Conservation (phyloP, 495 filamentous ascomycete species). For the Hyaloscypha finlandica region DNA sequence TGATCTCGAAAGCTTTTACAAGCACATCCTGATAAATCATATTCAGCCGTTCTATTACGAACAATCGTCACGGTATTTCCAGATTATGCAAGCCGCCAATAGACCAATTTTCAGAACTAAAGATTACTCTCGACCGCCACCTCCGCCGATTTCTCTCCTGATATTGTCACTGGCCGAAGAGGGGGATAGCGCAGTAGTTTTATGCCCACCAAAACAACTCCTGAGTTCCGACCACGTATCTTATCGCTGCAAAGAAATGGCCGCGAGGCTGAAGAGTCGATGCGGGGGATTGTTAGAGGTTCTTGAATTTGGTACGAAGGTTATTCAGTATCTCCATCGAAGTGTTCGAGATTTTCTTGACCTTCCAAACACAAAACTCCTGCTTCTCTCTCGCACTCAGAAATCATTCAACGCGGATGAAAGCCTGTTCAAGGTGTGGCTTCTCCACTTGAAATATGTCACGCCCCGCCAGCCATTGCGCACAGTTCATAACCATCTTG, state of each 20-base stretch:
- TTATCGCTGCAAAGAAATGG: not conserved
- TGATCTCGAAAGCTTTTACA: conserved; percentile 13
- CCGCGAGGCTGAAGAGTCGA: not conserved
- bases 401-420: too few species aligned
- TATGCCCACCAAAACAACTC: not conserved
- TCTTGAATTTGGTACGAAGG: not conserved
- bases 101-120: not conserved
- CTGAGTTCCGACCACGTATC: not conserved
- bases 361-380: too few species aligned
- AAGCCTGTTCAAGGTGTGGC: too few species aligned
- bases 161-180: not conserved
- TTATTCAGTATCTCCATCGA: conserved; percentile 1
- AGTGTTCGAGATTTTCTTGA: conserved; percentile 1
- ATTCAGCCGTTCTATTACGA: conserved; percentile 6
- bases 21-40: conserved; percentile 1
- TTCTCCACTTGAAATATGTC: too few species aligned
- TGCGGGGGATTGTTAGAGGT: not conserved
- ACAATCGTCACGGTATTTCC: conserved; percentile 9
- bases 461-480: too few species aligned
- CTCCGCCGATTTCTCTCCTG: not conserved
- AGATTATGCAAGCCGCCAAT: not conserved
- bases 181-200: not conserved
- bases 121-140: too few species aligned
- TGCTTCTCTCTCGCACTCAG: too few species aligned
- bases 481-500: too few species aligned